Conservation (phyloP, 2,329 filamentous ascomycete species). For the Aquanectria penicillioides region DNA sequence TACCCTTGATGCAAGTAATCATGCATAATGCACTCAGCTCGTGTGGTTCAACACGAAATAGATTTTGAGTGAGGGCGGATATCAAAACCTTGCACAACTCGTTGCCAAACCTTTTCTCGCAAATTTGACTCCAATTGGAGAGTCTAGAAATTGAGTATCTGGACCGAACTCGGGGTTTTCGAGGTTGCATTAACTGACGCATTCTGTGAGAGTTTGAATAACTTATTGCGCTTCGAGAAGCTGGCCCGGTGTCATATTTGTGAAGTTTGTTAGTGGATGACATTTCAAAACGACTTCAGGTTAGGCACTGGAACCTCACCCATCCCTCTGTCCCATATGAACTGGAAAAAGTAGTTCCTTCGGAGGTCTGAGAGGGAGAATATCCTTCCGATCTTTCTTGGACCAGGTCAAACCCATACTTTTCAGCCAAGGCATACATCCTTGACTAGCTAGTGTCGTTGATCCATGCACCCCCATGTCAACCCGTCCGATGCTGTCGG, state of each 20-base stretch:
- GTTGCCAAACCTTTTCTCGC: not conserved
- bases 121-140: not conserved
- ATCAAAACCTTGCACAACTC: not conserved
- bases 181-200: not conserved
- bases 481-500: not conserved
- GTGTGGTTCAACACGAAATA: not conserved
- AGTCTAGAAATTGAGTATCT: not conserved
- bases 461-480: conserved; percentile 1
- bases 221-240: not conserved
- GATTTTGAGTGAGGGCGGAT: not conserved
- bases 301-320: not conserved
- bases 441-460: not conserved
- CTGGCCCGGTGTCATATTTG: too few species aligned
- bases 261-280: not conserved
- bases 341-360: not conserved
- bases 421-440: not conserved
- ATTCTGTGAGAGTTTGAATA: not conserved
- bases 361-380: not conserved
- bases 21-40: conserved; percentile 13
- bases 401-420: conserved; percentile 2
- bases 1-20: conserved; percentile 33
- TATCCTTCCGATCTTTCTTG: not conserved
- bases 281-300: not conserved
- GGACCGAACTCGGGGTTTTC: not conserved
- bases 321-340: not conserved